A percentile compares a stretch with the other conserved stretches of the same genome.
These are phyloP conservation scores for Terfezia claveryi DNA, from an alignment of 495 filamentous ascomycete species.

Conservation along the genomic window DNA sequence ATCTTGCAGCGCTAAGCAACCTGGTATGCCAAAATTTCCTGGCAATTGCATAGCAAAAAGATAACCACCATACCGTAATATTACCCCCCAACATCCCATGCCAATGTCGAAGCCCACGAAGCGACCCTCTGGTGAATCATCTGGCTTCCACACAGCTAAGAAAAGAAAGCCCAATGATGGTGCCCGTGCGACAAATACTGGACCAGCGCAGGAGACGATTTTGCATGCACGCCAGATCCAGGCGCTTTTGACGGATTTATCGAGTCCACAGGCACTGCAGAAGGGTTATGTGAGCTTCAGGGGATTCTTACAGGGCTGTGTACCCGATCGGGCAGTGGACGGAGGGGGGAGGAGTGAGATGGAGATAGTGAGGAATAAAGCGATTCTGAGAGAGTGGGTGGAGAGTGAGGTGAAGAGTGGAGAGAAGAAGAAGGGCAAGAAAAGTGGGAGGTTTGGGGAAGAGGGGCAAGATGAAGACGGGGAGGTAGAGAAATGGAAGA, in stretches of 20 bases:
- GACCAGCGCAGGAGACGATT: conserved; percentile 5
- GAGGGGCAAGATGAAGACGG: conserved; percentile 5
- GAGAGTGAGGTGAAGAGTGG: conserved; percentile 5
- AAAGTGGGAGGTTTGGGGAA: conserved; percentile 2
- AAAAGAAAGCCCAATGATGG: conserved; percentile 16
- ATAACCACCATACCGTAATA: too few relatives aligned
- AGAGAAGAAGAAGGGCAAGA: conserved; percentile 2
- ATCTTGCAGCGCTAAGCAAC: too few relatives aligned
- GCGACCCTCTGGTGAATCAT: too few relatives aligned
- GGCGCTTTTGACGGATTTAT: conserved; percentile 11
- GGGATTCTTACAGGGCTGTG: conserved; percentile 8
- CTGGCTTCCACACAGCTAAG: too few relatives aligned
- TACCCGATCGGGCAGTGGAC: conserved; percentile 10
- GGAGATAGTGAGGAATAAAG: conserved; percentile 6
- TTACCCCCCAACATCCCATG: too few relatives aligned
- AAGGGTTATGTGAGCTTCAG: conserved; percentile 6
- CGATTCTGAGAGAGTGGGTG: conserved; percentile 15
- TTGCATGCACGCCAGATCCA: conserved; percentile 6
- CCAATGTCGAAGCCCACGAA: too few relatives aligned
- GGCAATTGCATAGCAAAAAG: too few relatives aligned
- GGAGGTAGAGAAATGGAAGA: background rate
- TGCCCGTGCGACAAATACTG: background rate
- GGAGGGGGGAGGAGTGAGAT: conserved; percentile 4
- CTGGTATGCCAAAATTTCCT: too few relatives aligned
- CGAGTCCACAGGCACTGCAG: conserved; percentile 6